Evolutionary conservation across 179 eudicot species (phyloP).

Genomic region (Carnegiea gigantea): DNA sequence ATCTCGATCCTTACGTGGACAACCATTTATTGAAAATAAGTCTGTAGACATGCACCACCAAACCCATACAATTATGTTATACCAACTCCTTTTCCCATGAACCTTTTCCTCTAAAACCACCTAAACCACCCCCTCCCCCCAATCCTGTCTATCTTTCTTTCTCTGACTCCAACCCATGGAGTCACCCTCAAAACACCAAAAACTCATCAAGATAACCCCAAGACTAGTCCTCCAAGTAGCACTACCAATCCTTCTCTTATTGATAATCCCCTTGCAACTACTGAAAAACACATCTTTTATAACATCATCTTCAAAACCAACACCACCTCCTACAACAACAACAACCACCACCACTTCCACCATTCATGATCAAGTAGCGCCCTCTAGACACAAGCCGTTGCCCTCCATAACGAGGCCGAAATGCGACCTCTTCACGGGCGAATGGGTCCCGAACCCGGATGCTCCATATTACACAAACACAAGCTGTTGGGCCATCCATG

Average conservation of each 20-base stretch:
- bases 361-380: background rate
- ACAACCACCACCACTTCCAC: background rate
- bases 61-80: slow-evolving; percentile 15
- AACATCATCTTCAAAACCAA: background rate
- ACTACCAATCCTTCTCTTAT: slow-evolving; percentile 31
- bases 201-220: slow-evolving; percentile 17
- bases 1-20: background rate
- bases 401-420: background rate
- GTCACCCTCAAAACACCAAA: slow-evolving; percentile 17
- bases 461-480: slow-evolving; percentile 57
- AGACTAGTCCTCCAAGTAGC: slow-evolving; percentile 31
- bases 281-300: slow-evolving; percentile 9
- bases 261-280: slow-evolving; percentile 32
- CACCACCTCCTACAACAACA: background rate
- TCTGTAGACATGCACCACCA: slow-evolving; percentile 22
- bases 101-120: background rate
- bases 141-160: background rate
- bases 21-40: background rate
- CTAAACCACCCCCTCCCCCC: background rate
- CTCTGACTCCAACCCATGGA: slow-evolving; percentile 18
- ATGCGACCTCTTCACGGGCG: slow-evolving; percentile 52
- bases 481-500: slow-evolving; percentile 53
- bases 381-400: background rate
- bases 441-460: slow-evolving; percentile 46
- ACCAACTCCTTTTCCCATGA: slow-evolving; percentile 19